These are phyloP conservation scores for Nothomitra cinnamomea DNA, from an alignment of 2,329 filamentous ascomycete genomes.

Conservation along the genomic window DNA sequence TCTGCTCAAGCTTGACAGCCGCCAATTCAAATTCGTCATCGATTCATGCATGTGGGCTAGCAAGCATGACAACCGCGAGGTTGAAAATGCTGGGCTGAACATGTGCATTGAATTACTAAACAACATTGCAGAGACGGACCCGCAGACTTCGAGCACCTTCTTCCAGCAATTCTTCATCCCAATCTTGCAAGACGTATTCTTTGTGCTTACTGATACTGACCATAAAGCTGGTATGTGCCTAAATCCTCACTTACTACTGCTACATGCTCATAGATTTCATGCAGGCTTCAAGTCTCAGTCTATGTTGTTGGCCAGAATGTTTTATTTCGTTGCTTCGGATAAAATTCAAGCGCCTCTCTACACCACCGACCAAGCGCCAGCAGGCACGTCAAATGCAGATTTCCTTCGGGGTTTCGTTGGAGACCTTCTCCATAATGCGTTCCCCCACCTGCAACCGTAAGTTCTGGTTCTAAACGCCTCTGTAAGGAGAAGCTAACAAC, in stretches of 20 bases:
- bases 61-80: constrained; percentile 97
- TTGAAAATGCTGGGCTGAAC: constrained; percentile 87
- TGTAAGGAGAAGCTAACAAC: not conserved
- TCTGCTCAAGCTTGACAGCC: constrained; percentile 80
- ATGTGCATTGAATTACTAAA: constrained; percentile 97
- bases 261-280: not conserved
- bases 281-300: constrained; percentile 88
- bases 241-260: not conserved
- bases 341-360: constrained; percentile 93
- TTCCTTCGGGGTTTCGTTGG: constrained; percentile 82
- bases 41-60: constrained; percentile 99
- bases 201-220: constrained; percentile 90
- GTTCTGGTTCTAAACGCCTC: constrained; percentile 21
- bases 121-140: constrained; percentile 89
- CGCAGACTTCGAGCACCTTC: constrained; percentile 76
- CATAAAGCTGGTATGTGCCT: constrained; percentile 65
- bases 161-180: constrained; percentile 96
- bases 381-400: constrained; percentile 75
- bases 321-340: constrained; percentile 78
- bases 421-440: constrained; percentile 71
- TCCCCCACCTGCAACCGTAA: constrained; percentile 81
- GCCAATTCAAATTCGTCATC: constrained; percentile 98
- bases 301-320: constrained; percentile 83
- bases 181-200: constrained; percentile 95
- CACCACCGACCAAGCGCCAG: constrained; percentile 60